These are phyloP conservation scores for Linnemannia schmuckeri DNA, from an alignment of 192 early-diverging fungal genomes.

Conservation along the genomic window DNA sequence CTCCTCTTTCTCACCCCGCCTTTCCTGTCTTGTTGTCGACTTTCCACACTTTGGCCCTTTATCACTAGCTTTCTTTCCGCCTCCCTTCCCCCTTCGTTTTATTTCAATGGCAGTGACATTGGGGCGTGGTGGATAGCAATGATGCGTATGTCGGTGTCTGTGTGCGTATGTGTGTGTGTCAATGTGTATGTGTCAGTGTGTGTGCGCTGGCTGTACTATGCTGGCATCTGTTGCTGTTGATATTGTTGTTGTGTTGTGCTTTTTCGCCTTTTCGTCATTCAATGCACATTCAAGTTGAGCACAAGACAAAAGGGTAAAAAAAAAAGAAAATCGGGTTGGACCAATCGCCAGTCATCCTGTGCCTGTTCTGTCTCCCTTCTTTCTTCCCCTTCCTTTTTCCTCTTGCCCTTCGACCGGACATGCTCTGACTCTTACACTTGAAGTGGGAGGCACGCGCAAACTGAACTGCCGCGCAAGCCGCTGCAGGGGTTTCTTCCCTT, in stretches of 20 bases:
- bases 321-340: conserved; percentile 27
- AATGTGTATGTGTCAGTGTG: too few relatives aligned
- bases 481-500: conserved; percentile 4
- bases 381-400: conserved; percentile 11
- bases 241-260: conserved; percentile 9
- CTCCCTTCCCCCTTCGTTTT: conserved; percentile 1
- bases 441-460: neutral
- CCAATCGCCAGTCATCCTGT: conserved; percentile 29
- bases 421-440: neutral
- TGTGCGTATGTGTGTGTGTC: neutral
- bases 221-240: neutral
- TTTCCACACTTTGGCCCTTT: conserved; percentile 11
- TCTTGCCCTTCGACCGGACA: neutral
- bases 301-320: conserved; percentile 12
- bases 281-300: neutral
- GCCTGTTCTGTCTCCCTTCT: conserved; percentile 10
- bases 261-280: conserved; percentile 11
- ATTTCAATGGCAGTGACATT: neutral
- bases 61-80: neutral
- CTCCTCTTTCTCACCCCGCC: neutral
- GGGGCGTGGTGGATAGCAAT: neutral
- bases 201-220: neutral
- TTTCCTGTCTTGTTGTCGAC: conserved; percentile 6
- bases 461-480: conserved; percentile 3
- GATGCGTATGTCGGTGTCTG: neutral